Evolutionary conservation across 805 yeast genomes (phyloP), one percentile per base, ranked within the genome.

Genomic region (Saccharomycopsis lassenensis): DNA sequence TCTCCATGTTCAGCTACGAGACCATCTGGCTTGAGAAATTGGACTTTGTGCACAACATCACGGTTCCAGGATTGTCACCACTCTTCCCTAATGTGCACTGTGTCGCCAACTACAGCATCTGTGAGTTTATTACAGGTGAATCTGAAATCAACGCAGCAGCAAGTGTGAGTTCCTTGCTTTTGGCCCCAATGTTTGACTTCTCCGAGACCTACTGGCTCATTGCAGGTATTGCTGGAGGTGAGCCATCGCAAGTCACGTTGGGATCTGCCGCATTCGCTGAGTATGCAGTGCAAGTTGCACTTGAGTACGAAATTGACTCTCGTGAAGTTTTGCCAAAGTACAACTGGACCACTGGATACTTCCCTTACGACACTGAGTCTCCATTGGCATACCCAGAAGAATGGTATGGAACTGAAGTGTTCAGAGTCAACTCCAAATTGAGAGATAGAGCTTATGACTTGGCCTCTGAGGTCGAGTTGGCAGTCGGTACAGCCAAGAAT

Each of bases 91-190:
- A 61, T 15, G 59, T 76, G 34, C 71, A 67, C 58, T 75, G 82
- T 56, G 66, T 65, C 39, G 48, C 58, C 24, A 61, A 71, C 57
- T 67, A 63, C 56, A 52, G 67, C 20, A 52, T 76, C 20, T 75
- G 81, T 61, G 74, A 72, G 49, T 50, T 74, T 37, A 71, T 78
- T 30, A 70, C 77, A n/a, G 83, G 83, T 36, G 82, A 74, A 56
- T 77, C 75, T 45, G 81, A 75, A 52, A 66, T 73, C 46, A 76
- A 76, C 48, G 82, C 82, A 25, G 81, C 82, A 11, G 44, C 74
- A 18, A 61, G 79, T 17, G 51, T 74, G 40, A 63, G 69, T 28
- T 76, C 82, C 5, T 55, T 76, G 44, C 52, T 67, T 7, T 58
- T 72, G 51, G 61, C 63, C 39, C 73, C 78, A 26, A 48, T 61